Evolutionary conservation across 345 rosid species (phyloP).

Genomic region (Arabis hirsuta): DNA sequence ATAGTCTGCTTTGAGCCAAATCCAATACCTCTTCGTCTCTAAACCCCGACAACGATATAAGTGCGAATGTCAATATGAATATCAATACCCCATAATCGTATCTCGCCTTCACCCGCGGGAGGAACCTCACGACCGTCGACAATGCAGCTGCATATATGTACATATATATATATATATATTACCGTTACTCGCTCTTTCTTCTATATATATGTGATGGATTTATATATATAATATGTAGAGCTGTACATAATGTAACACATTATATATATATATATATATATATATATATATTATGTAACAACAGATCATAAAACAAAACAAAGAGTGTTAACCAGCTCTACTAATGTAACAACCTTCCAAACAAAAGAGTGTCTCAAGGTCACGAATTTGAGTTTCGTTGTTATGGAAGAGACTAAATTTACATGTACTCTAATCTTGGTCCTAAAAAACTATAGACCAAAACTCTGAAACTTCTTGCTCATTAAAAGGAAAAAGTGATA

Average conservation of each 20-base stretch:
- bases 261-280: no score
- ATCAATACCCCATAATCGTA: slow-evolving; percentile 76
- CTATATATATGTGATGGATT: neutral
- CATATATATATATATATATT: slow-evolving; percentile 37
- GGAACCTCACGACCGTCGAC: slow-evolving; percentile 60
- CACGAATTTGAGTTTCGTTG: neutral
- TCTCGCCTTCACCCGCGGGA: slow-evolving; percentile 62
- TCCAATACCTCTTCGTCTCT: slow-evolving; percentile 54
- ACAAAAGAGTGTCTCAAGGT: neutral
- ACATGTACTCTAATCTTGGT: neutral
- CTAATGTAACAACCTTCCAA: no score
- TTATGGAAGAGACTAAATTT: neutral
- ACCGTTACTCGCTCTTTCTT: neutral
- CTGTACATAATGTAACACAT: no score
- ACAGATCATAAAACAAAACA: no score
- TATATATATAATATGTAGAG: no score
- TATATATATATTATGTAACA: no score
- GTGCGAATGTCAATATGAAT: slow-evolving; percentile 79
- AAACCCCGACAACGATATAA: slow-evolving; percentile 74
- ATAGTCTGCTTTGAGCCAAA: slow-evolving; percentile 67
- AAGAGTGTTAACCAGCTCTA: neutral
- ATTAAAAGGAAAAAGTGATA: neutral
- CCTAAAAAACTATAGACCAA: neutral
- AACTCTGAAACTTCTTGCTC: neutral
- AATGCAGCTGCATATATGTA: slow-evolving; percentile 58